These are phyloP conservation scores for Hypoxylon crocopeplum DNA, from an alignment of 495 filamentous ascomycete species.

Conservation along the genomic window DNA sequence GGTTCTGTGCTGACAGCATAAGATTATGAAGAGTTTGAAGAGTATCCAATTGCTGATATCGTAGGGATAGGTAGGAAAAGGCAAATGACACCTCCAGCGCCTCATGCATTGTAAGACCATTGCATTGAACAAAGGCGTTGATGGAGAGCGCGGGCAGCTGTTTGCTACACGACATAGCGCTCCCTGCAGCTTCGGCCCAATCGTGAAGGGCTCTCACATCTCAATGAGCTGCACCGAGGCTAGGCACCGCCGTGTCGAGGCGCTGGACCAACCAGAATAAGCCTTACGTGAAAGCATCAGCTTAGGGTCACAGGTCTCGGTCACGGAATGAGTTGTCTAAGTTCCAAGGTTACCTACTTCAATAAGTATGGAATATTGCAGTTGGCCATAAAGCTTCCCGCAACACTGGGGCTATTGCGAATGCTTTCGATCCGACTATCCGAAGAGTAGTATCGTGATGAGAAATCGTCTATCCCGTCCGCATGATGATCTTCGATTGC, in stretches of 20 bases:
- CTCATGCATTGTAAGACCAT: not conserved
- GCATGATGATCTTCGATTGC: too few relatives aligned
- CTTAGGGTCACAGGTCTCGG: constrained; percentile 6
- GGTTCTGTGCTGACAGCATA: not conserved
- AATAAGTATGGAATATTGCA: constrained; percentile 32
- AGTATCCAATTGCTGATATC: not conserved
- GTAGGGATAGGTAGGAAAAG: not conserved
- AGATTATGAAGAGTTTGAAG: not conserved
- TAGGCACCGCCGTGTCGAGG: constrained; percentile 32
- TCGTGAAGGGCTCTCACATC: constrained; percentile 26
- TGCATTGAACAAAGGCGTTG: constrained; percentile 23
- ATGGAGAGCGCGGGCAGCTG: constrained; percentile 21
- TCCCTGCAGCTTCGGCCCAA: constrained; percentile 27
- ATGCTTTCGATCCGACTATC: not conserved
- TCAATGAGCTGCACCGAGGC: constrained; percentile 35
- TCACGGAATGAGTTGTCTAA: constrained; percentile 26
- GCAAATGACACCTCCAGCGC: not conserved
- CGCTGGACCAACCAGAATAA: constrained; percentile 25
- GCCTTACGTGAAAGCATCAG: constrained; percentile 3
- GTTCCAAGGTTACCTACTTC: constrained; percentile 36
- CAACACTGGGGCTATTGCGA: not conserved
- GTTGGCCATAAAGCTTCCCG: constrained; percentile 20
- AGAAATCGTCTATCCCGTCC: too few relatives aligned
- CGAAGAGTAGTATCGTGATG: not conserved
- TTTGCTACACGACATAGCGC: constrained; percentile 39